Evolutionary conservation across 176 grass and related monocot species (phyloP).

Genomic region (Leersia perrieri): DNA sequence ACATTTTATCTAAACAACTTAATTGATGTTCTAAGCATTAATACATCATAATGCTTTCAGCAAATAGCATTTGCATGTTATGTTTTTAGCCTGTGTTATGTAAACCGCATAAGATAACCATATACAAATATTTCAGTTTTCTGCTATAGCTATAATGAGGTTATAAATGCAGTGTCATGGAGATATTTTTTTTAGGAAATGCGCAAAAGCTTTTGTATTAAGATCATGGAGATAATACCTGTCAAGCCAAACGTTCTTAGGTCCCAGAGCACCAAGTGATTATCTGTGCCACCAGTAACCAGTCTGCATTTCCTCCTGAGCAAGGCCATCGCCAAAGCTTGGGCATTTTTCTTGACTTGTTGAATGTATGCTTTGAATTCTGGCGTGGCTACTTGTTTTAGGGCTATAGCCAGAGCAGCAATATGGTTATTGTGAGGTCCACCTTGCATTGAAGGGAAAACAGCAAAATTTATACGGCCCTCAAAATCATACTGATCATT

Average conservation of each 20-base stretch:
- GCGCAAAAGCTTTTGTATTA: too few relatives aligned
- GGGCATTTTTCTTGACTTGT: slow-evolving; percentile 96
- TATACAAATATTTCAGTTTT: not conserved
- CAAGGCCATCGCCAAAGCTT: slow-evolving; percentile 78
- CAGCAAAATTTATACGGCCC: slow-evolving; percentile 88
- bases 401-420: slow-evolving; percentile 85
- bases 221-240: slow-evolving; percentile 45
- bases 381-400: slow-evolving; percentile 82
- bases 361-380: slow-evolving; percentile 96
- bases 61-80: not conserved
- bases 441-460: slow-evolving; percentile 96
- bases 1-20: not conserved
- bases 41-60: not conserved
- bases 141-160: not conserved
- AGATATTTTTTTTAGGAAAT: too few relatives aligned
- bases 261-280: slow-evolving; percentile 98
- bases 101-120: not conserved
- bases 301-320: slow-evolving; percentile 91
- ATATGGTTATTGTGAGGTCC: slow-evolving; percentile 99
- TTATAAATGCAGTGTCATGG: not conserved
- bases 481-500: slow-evolving; percentile 70
- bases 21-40: not conserved
- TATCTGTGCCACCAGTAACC: slow-evolving; percentile 95
- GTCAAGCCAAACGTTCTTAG: slow-evolving; percentile 94
- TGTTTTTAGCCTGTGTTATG: not conserved